phyloP scores from a whole-genome alignment of 2,329 filamentous ascomycete species.

The Chrysoporthe cubensis region DNA sequence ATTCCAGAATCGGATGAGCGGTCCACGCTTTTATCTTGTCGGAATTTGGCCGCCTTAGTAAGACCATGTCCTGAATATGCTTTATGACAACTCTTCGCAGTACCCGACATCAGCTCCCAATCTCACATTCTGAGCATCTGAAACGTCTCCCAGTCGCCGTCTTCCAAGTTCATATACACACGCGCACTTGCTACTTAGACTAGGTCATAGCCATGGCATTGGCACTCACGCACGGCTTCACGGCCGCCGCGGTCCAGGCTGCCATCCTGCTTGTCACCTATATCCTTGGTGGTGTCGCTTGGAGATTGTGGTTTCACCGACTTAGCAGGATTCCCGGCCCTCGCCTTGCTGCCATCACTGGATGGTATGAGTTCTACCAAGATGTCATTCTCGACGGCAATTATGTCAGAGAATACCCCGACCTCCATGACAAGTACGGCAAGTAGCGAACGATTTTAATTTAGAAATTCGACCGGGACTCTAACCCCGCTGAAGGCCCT shows the following conservation, averaged over 20 bases:
- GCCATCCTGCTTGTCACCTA: neutral
- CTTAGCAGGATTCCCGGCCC: constrained; percentile 2
- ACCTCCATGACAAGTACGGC: neutral
- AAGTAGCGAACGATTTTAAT: neutral
- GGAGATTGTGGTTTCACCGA: neutral
- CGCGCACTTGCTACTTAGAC: neutral
- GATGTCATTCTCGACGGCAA: constrained; percentile 7
- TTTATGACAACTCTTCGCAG: no score
- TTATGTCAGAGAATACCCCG: neutral
- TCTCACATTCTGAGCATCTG: neutral
- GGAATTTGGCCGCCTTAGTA: no score
- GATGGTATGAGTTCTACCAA: constrained; percentile 8
- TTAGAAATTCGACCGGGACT: neutral
- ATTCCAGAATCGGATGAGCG: no score
- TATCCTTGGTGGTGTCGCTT: neutral
- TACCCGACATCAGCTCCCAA: neutral
- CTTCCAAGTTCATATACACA: neutral
- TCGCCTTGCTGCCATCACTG: constrained; percentile 5
- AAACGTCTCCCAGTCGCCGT: neutral
- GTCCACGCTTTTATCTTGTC: no score
- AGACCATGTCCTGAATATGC: neutral
- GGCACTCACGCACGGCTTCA: neutral
- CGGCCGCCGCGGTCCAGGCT: neutral
- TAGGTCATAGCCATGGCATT: neutral
- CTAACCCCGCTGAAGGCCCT: neutral